Percentiles rank a stretch among this genome's conserved stretches.
Conservation (phyloP, 2,329 filamentous ascomycete species). For the Xylaria sp. region DNA sequence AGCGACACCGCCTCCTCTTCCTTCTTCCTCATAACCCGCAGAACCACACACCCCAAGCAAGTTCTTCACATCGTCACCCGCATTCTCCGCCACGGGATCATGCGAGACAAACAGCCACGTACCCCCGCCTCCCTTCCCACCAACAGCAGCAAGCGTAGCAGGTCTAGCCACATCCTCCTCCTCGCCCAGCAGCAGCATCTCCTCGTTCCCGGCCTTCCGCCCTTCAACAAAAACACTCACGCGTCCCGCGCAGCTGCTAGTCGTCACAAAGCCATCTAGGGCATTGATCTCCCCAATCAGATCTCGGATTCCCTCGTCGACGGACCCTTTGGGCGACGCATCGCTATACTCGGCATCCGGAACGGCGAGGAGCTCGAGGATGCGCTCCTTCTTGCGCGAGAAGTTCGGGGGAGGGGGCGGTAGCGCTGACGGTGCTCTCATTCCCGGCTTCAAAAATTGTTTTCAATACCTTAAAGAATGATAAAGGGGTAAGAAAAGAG, state of each 20-base stretch:
- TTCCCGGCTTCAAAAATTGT: neutral
- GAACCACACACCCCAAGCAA: conserved; percentile 51
- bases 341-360: conserved; percentile 81
- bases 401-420: conserved; percentile 56
- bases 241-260: conserved; percentile 90
- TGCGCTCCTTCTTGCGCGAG: conserved; percentile 73
- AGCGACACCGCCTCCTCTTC: conserved; percentile 37
- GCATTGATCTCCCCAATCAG: conserved; percentile 83
- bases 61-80: conserved; percentile 37
- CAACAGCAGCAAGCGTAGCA: conserved; percentile 67
- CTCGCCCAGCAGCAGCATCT: conserved; percentile 27
- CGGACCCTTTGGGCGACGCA: conserved; percentile 86
- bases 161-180: conserved; percentile 38
- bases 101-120: conserved; percentile 91
- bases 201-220: conserved; percentile 56
- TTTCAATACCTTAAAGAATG: neutral
- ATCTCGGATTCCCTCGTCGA: conserved; percentile 81
- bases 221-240: conserved; percentile 92
- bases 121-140: conserved; percentile 87
- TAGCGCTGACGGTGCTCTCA: conserved; percentile 9
- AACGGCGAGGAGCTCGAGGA: conserved; percentile 75
- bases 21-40: conserved; percentile 44
- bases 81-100: conserved; percentile 65
- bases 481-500: neutral
- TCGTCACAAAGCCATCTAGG: conserved; percentile 82